Evolutionary conservation across 352 stramenopile genomes (phyloP), one percentile per base, ranked within the genome.

Genomic region (Halophytophthora polymorphica): DNA sequence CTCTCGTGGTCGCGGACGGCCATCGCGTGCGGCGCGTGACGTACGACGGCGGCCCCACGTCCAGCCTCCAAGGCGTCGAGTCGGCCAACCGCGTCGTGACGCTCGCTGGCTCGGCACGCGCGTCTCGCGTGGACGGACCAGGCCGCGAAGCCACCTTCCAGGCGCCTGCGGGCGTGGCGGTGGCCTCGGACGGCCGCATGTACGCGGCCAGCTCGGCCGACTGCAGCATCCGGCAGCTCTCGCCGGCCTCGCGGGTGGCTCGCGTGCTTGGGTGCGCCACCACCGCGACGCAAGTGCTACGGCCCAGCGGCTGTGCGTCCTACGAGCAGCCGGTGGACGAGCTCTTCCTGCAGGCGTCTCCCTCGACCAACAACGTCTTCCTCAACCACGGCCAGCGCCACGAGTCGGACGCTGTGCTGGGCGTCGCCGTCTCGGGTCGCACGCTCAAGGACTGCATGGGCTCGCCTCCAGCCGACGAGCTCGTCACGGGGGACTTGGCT

Each of bases 241-340:
- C 77, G 2, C 83, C 80, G 10, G 73, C 91, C 13, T 58, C 67
- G 0, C 67, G 83, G 12, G 79, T 97, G 21, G 77, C 88, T 14
- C 66, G 77, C 14, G 33, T 56, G 7, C 56, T 94, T 6, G 80
- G 67, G 10, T 98, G 94, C 65, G 54, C 64, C 7, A 96, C 93
- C 28, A 76, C 66, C 39, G 61, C 93, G 2, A 67, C 79, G 0
- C 75, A 98, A 41, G 75, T 98, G 14, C 45, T 98, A 19, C 66
- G 93, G 10, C 96, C 96, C 0, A 96, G 85, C 29, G 94, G 96
- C 6, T 99, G 96, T 64, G 85, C 84, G 4, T 98, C 87, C 11
- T 98, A 98, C 61, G 93, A 98, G 23, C 75, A 83, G 23, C 87
- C 90, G 19, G 82, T 97, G 12, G 95, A 98, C 51, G 81, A 95